Evolutionary conservation across 805 yeast genomes (phyloP).

Genomic region (Candida cerambycidarum): DNA sequence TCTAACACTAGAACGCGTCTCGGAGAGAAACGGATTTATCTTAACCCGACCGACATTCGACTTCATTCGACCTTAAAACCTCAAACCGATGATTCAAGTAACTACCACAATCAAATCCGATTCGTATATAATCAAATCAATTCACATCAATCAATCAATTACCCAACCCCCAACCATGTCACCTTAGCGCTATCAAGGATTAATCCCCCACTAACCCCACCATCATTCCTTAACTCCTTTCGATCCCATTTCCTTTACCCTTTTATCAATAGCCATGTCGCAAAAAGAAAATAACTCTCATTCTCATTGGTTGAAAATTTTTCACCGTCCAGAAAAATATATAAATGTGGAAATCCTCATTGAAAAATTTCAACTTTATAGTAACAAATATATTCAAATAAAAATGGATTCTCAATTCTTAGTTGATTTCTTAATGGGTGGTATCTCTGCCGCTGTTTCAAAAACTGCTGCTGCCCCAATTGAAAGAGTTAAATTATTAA

Average conservation of each 20-base stretch:
- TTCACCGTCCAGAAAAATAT: conserved; percentile 14
- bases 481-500: conserved; percentile 93
- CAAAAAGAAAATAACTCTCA: conserved; percentile 4
- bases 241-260: not conserved
- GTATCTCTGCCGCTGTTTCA: conserved; percentile 98
- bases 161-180: not conserved
- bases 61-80: not conserved
- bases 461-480: conserved; percentile 98
- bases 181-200: too few species aligned
- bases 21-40: conserved; percentile 7
- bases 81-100: conserved; percentile 3
- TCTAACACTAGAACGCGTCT: conserved; percentile 6
- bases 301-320: conserved; percentile 15
- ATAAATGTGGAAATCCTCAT: conserved; percentile 12
- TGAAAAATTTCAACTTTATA: conserved; percentile 15
- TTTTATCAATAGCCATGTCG: conserved; percentile 2
- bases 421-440: conserved; percentile 66
- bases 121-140: too few species aligned
- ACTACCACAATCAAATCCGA: not conserved
- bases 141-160: too few species aligned
- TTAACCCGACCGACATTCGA: conserved; percentile 7
- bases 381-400: conserved; percentile 10
- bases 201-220: not conserved
- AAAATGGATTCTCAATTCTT: conserved; percentile 17
- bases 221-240: not conserved